phyloP scores from a whole-genome alignment of 345 rosid species.

The Acer yangbiense region DNA sequence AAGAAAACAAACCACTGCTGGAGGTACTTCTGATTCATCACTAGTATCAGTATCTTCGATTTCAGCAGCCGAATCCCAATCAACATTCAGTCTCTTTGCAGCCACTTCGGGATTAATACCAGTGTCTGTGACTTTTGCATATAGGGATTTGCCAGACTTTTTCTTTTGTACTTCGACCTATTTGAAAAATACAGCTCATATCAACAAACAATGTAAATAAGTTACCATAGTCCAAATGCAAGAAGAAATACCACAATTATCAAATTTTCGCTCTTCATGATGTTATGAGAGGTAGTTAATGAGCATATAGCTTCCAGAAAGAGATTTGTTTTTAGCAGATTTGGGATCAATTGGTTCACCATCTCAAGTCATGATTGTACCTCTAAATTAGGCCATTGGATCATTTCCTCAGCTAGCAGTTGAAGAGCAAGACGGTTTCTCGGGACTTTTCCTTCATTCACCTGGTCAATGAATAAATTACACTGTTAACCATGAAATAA shows the following conservation, averaged over 20 bases:
- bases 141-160: slow-evolving; percentile 68
- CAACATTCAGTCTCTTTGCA: slow-evolving; percentile 85
- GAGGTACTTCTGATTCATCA: slow-evolving; percentile 64
- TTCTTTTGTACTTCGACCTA: slow-evolving; percentile 67
- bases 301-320: neutral
- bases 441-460: slow-evolving; percentile 83
- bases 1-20: slow-evolving; percentile 67
- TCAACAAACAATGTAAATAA: neutral
- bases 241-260: neutral
- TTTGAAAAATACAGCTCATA: slow-evolving; percentile 21
- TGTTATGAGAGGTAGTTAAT: neutral
- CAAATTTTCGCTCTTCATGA: neutral
- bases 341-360: neutral
- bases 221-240: neutral
- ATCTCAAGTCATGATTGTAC: slow-evolving; percentile 35
- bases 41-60: slow-evolving; percentile 56
- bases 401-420: slow-evolving; percentile 85
- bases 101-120: slow-evolving; percentile 79
- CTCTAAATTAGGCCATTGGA: slow-evolving; percentile 92
- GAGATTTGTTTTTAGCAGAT: neutral
- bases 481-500: slow-evolving; percentile 1
- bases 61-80: slow-evolving; percentile 97
- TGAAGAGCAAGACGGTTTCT: slow-evolving; percentile 64
- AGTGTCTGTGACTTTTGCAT: slow-evolving; percentile 86
- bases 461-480: slow-evolving; percentile 43